phyloP scores from a whole-genome alignment of 1,284 basidiomycete species.

The Neolentinus lepideus region DNA sequence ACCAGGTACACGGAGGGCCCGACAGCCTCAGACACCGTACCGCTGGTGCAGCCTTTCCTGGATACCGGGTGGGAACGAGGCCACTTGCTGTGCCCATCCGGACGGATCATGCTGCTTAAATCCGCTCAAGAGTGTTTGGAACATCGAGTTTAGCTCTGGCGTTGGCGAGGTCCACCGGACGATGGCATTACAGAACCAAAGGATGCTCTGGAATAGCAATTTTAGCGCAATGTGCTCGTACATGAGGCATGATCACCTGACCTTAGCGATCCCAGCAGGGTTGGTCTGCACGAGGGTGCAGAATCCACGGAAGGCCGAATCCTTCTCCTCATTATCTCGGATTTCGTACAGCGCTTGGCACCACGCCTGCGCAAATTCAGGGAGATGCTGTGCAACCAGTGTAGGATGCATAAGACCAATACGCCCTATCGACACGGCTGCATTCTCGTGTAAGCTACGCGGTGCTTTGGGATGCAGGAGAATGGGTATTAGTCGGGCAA shows the following conservation, averaged over 20 bases:
- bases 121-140: conserved; percentile 75
- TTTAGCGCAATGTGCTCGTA: conserved; percentile 3
- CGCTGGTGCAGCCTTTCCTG: conserved; percentile 70
- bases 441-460: conserved; percentile 94
- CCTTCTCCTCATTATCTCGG: conserved; percentile 99
- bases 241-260: conserved; percentile 24
- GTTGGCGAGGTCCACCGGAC: conserved; percentile 91
- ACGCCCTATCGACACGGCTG: conserved; percentile 97
- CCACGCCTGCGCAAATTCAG: conserved; percentile 93
- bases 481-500: conserved; percentile 88
- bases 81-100: conserved; percentile 72
- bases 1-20: background rate
- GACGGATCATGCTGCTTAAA: conserved; percentile 81
- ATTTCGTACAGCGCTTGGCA: conserved; percentile 97
- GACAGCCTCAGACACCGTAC: conserved; percentile 56
- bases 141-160: conserved; percentile 84
- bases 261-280: conserved; percentile 86
- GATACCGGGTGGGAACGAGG: conserved; percentile 71
- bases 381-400: conserved; percentile 85
- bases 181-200: conserved; percentile 97
- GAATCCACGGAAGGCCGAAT: conserved; percentile 97
- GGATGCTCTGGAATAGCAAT: conserved; percentile 53
- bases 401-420: conserved; percentile 90
- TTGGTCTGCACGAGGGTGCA: conserved; percentile 95
- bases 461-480: conserved; percentile 89